Evolutionary conservation across 2,329 filamentous ascomycete species (phyloP), one percentile per base, ranked within the genome.

Genomic region (Aureobasidium sp.): DNA sequence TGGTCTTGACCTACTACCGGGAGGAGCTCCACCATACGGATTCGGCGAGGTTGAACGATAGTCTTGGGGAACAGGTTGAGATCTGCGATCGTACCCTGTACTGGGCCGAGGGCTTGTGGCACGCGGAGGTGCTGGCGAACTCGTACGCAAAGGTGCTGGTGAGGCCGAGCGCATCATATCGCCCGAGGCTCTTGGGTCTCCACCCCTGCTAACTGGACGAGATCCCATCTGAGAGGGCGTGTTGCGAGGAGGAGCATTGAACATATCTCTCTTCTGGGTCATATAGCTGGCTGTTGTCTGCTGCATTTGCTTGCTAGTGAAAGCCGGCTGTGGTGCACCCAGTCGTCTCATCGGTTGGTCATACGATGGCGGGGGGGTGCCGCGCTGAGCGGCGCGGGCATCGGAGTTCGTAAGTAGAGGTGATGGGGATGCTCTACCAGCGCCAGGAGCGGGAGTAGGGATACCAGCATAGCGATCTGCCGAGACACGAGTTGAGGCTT

Each of bases 381-480:
- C 87, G 67, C 89, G 80, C 73, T 85, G 82, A 24, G 79, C 84
- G 11, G 85, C 81, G 40, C 80, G 79, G 24, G 81, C 68, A 59
- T 66, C 69, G 77, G 77, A 49, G 72, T 71, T 75, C 45, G 73
- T 65, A 57, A 74, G 71, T 72, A 70, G 74, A 44, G 76, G 68
- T 59, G 77, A 75, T 15, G 79, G 77, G 7, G 78, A 77, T 45
- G 78, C 76, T 33, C 75, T 74, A 52, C 74, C 73, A 74, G 74
- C 27, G 19, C 53, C 53, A 24, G 70, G 77, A 7, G 82, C 86
- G 5, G 94, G 93, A 1, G 93, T 96, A 14, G 89, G 79, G 65
- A 99, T 87, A n/a, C 94, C 93, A 70, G 95, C 90, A 74, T 96
- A 97, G 64, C 90, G 86, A 73, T 99, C 95, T 19, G 92, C 94